Base-by-base conservation (phyloP, 2,329 filamentous ascomycete species). In the Bipolaris victoriae region DNA sequence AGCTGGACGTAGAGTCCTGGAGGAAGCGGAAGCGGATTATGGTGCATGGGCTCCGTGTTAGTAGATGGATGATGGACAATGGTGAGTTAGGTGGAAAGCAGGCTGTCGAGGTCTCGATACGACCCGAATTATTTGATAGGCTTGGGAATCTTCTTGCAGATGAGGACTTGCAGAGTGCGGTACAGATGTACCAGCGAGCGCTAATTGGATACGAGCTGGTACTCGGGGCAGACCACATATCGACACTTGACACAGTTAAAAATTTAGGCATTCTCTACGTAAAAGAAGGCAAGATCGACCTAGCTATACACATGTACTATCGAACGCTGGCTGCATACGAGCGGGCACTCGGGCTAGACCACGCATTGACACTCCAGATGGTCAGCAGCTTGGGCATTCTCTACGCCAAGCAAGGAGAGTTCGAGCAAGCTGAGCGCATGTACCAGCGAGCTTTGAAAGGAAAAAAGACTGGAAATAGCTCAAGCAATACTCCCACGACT, bases 381-480 rank as follows among this genome's bases (percentile, higher is more conserved):
- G 16, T 16, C 16, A 16, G 16, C 36, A 51, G 43, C 53, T 49
- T 66, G 35, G 57, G 59, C 52, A 36, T n/a, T 15, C 53, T 66
- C 54, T 66, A 66, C 55, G 37, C 9, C 18, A 26, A 54, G 50
- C 63, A 57, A 58, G 63, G 52, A 45, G 57, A 49, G 60, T 49
- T 66, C 6, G 54, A 33, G 1, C 49, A 63, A 37, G 63, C 63
- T 5, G 63, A 66, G 55, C 33, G 31, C 15, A 64, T 67, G 63
- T 26, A 45, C 13, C 24, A 36, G 39, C 39, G 39, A 10, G 49
- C 49, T 9, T 29, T 46, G 62, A 29, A 26, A 26, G 7, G 7
- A 7, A 2, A 7, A 26, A 26, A 7, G 24, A 24, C 5, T 7
- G 6, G 1, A 24, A 3, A 1, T 24, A 24, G 22, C 22, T 24